Evolutionary conservation across 345 rosid genomes (phyloP), one percentile per base, ranked within the genome.

Genomic region (Citrus sinensis): DNA sequence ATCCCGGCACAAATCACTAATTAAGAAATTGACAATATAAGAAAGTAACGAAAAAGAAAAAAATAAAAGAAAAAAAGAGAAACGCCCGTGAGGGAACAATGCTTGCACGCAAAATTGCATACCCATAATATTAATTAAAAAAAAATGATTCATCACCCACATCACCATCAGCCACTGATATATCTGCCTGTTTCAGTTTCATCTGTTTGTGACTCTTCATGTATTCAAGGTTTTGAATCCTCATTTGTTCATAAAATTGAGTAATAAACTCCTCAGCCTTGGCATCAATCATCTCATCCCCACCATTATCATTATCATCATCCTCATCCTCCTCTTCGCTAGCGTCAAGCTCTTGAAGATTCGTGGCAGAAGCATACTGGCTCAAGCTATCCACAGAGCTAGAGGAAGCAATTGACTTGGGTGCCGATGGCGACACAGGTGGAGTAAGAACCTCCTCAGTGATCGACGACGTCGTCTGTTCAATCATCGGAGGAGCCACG

Each of bases 251-350:
- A 71, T 93, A 90, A 65, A 93, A 93, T 16, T 68, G 86, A 34
- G 79, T 78, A 9, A 93, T 93, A 73, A 93, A 93, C 59, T 83
- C 84, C 78, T 93, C 97, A 3, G 97, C 97, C 85, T 91, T 93
- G 79, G 67, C 76, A 55, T 93, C 94, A 40, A 93, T 90, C 94
- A 86, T 87, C 29, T 89, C 92, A 34, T 91, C 92, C 4, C 88
- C 94, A 16, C 51, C 85, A 24, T 80, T 75, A 19, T 62, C 83
- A 24, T 75, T 67, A 55, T 69, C 76, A 20, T 62, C 81, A 24
- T 75, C 70, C 42, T 69, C 76, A n/a, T 71, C 80, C 20, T 54
- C 82, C 4, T 82, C 82, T 10, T 79, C 85, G 39, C 42, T 83
- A 46, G 66, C 51, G 30, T 73, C 84, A 51, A 85, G 85, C 42